Percentiles rank a stretch among this genome's conserved stretches.
These are phyloP conservation scores for Apiospora marii DNA, from an alignment of 2,329 filamentous ascomycete genomes.

Conservation along the genomic window DNA sequence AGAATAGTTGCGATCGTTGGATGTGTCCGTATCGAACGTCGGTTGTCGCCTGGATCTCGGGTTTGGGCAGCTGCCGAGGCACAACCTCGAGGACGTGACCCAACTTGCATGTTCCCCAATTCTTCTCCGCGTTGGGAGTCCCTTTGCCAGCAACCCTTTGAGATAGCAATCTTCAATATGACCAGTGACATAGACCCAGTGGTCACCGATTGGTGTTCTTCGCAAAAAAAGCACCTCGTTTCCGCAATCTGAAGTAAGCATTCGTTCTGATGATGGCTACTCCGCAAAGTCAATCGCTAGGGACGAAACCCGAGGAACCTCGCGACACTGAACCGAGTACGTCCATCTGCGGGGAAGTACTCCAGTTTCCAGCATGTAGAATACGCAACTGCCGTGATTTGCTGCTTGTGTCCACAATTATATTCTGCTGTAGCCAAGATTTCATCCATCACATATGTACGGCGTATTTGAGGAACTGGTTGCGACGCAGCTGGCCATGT, in stretches of 20 bases:
- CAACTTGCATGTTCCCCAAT: too few relatives aligned
- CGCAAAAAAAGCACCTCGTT: background rate
- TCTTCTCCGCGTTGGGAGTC: background rate
- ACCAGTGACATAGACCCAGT: background rate
- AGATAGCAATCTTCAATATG: background rate
- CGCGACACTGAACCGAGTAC: background rate
- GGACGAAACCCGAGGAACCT: background rate
- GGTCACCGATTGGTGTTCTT: background rate
- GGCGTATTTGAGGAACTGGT: background rate
- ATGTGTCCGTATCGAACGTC: background rate
- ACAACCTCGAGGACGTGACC: background rate
- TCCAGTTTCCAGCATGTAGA: background rate
- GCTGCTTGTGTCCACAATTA: too few relatives aligned
- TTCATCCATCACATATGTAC: too few relatives aligned
- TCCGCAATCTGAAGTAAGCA: background rate
- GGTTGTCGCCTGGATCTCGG: background rate
- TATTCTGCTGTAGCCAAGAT: background rate
- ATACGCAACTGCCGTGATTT: background rate
- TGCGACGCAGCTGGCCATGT: background rate
- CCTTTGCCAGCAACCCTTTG: background rate
- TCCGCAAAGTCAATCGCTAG: background rate
- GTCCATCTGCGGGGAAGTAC: background rate
- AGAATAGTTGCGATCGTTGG: background rate
- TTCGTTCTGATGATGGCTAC: background rate
- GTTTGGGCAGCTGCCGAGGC: background rate